phyloP scores from a whole-genome alignment of 2,329 filamentous ascomycete genomes.

The Orbilia javanica region DNA sequence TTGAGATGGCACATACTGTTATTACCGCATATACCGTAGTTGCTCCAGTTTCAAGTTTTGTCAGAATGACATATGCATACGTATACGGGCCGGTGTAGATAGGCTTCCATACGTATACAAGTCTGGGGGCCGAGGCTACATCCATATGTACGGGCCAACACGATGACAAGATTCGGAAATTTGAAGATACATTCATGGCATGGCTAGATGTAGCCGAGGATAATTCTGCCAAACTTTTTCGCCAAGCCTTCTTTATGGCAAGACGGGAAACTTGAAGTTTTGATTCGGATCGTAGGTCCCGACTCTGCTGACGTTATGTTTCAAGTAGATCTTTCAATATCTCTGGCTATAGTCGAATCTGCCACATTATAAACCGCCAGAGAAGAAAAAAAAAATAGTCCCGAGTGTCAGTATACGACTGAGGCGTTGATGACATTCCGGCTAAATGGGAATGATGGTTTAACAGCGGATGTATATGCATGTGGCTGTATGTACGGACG shows the following conservation, averaged over 20 bases:
- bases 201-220: too few species aligned
- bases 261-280: conserved; percentile 9
- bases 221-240: not conserved
- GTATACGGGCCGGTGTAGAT: too few species aligned
- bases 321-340: conserved; percentile 1
- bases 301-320: conserved; percentile 26
- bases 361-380: not conserved
- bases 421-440: conserved; percentile 13
- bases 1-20: too few species aligned
- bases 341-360: conserved; percentile 10
- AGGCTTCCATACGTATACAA: too few species aligned
- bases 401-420: not conserved
- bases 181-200: too few species aligned
- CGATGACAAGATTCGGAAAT: too few species aligned
- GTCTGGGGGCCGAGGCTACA: too few species aligned
- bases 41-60: too few species aligned
- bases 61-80: too few species aligned
- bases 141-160: too few species aligned
- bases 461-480: conserved; percentile 8
- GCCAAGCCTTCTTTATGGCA: conserved; percentile 11
- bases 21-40: too few species aligned
- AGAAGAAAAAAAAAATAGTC: not conserved
- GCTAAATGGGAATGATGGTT: conserved; percentile 18
- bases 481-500: conserved; percentile 5
- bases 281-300: conserved; percentile 23